phyloP scores from a whole-genome alignment of 2,329 filamentous ascomycete species.

The Botryosphaeria agaves region DNA sequence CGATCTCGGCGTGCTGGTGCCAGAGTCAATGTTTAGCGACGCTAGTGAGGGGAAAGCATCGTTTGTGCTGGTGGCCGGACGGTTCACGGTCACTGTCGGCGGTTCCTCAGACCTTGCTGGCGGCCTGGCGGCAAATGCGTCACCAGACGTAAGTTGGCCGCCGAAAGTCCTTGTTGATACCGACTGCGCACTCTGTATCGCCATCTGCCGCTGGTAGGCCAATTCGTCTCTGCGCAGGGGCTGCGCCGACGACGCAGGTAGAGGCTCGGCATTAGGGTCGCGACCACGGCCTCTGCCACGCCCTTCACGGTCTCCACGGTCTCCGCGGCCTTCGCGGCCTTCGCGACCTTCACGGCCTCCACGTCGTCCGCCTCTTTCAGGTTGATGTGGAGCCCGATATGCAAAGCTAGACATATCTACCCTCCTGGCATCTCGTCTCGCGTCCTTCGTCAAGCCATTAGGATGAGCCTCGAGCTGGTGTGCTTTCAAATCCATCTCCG shows the following conservation, averaged over 20 bases:
- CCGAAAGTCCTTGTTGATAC: slow-evolving; percentile 68
- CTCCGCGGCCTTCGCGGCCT: too few relatives aligned
- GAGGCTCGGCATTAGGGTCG: slow-evolving; percentile 70
- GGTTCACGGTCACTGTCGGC: slow-evolving; percentile 20
- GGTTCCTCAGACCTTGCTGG: slow-evolving; percentile 20
- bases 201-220: slow-evolving; percentile 81
- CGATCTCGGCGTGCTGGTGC: slow-evolving; percentile 16
- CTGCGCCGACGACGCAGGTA: slow-evolving; percentile 62
- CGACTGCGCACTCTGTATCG: slow-evolving; percentile 75
- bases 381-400: slow-evolving; percentile 52
- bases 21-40: slow-evolving; percentile 9
- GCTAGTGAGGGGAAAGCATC: slow-evolving; percentile 8
- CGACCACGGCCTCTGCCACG: slow-evolving; percentile 47
- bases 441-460: slow-evolving; percentile 63
- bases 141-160: slow-evolving; percentile 51
- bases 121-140: slow-evolving; percentile 29
- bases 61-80: slow-evolving; percentile 9
- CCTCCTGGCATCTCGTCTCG: slow-evolving; percentile 61
- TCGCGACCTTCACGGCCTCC: slow-evolving; percentile 29
- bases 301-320: too few relatives aligned
- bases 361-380: slow-evolving; percentile 32
- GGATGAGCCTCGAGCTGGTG: slow-evolving; percentile 79
- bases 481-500: slow-evolving; percentile 85
- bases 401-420: slow-evolving; percentile 85
- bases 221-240: slow-evolving; percentile 72